A percentile compares a stretch with the other conserved stretches of the same genome.
phyloP scores from a whole-genome alignment of 208 protist genomes.

The Naegleria fowleri region DNA sequence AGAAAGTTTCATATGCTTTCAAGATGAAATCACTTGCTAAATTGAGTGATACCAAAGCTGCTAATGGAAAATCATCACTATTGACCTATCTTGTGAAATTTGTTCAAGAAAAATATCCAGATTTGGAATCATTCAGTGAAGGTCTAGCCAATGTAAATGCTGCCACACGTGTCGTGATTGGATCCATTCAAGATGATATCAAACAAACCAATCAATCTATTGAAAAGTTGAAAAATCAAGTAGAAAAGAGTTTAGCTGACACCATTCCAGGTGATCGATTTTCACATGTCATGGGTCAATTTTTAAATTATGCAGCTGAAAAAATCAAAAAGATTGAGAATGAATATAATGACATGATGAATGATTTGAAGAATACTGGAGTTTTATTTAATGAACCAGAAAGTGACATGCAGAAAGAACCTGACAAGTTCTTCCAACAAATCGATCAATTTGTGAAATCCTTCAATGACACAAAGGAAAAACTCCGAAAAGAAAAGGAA shows the following conservation, averaged over 20 bases:
- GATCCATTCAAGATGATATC: background rate
- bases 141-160: background rate
- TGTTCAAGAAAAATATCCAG: background rate
- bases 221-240: background rate
- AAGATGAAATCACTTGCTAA: constrained; percentile 11
- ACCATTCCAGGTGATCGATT: background rate
- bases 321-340: background rate
- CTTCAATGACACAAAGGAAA: background rate
- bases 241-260: background rate
- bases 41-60: constrained; percentile 17
- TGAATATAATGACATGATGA: background rate
- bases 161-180: constrained; percentile 1
- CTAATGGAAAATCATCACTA: background rate
- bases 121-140: background rate
- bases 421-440: constrained; percentile 2
- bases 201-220: background rate
- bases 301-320: background rate
- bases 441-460: background rate
- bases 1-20: constrained; percentile 17
- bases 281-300: background rate
- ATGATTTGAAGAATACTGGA: background rate
- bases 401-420: background rate
- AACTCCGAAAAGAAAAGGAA: background rate
- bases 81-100: constrained; percentile 7
- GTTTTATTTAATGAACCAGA: background rate